A percentile compares a stretch with the other conserved stretches of the same genome.
These are phyloP conservation scores for Saturnispora mendoncae DNA, from an alignment of 805 yeast species.

Conservation along the genomic window DNA sequence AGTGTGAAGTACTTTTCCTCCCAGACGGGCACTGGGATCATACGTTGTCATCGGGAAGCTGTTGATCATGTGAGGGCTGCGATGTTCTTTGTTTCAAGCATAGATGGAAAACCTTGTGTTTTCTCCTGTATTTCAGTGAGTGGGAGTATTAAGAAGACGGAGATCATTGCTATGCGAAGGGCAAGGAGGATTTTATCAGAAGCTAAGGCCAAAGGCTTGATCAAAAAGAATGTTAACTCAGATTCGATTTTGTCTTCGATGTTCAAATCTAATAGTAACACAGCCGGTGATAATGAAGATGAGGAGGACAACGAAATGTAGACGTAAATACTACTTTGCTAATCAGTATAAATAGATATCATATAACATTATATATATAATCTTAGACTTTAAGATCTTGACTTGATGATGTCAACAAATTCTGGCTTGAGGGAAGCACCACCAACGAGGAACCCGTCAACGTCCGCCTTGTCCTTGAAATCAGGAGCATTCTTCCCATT, in stretches of 20 bases:
- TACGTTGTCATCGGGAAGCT: slow-evolving; percentile 65
- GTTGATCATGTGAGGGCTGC: slow-evolving; percentile 59
- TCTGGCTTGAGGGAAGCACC: slow-evolving; percentile 99
- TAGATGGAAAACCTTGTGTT: slow-evolving; percentile 44
- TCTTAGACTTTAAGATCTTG: slow-evolving; percentile 51
- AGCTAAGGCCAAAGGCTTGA: slow-evolving; percentile 10
- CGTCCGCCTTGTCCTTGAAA: slow-evolving; percentile 86
- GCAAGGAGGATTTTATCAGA: slow-evolving; percentile 29
- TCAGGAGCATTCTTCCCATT: slow-evolving; percentile 87
- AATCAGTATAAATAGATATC: background rate
- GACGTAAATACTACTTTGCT: background rate
- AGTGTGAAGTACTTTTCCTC: slow-evolving; percentile 69
- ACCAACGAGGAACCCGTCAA: slow-evolving; percentile 98
- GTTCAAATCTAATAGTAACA: slow-evolving; percentile 10
- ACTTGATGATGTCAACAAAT: slow-evolving; percentile 89
- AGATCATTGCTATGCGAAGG: slow-evolving; percentile 53
- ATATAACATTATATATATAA: background rate
- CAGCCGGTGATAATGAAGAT: slow-evolving; percentile 8
- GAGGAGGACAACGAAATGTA: background rate
- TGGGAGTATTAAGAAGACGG: slow-evolving; percentile 84
- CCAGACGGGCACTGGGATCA: slow-evolving; percentile 74
- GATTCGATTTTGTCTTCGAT: slow-evolving; percentile 10
- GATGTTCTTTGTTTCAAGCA: slow-evolving; percentile 41
- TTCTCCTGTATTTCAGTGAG: slow-evolving; percentile 62
- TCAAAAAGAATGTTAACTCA: slow-evolving; percentile 2